Conservation (phyloP, 805 yeast genomes). For the Candida verbasci region DNA sequence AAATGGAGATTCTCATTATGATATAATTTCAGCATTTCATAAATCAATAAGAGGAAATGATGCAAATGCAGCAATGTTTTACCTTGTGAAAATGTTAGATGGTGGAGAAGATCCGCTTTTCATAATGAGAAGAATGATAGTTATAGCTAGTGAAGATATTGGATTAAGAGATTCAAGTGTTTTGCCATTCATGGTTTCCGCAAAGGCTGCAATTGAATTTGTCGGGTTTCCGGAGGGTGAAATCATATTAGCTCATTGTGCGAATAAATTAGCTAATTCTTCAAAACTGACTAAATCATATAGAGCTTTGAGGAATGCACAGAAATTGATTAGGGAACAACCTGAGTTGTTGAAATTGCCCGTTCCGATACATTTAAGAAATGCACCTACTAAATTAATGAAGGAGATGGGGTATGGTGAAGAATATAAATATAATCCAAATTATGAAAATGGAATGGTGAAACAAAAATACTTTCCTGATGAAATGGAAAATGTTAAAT, state of each 20-base stretch:
- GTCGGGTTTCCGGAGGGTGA: conserved; percentile 96
- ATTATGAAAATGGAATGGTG: conserved; percentile 66
- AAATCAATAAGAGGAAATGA: conserved; percentile 87
- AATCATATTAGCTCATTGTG: conserved; percentile 83
- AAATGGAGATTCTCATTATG: conserved; percentile 90
- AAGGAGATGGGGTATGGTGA: conserved; percentile 80
- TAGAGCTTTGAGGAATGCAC: conserved; percentile 71
- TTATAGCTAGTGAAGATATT: conserved; percentile 93
- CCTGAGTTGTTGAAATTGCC: conserved; percentile 59
- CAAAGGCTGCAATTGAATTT: conserved; percentile 82
- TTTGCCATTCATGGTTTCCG: conserved; percentile 80
- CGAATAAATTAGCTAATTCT: conserved; percentile 83
- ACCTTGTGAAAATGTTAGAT: conserved; percentile 79
- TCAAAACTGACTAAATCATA: conserved; percentile 84
- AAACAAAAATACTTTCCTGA: conserved; percentile 74
- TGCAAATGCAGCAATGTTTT: conserved; percentile 85
- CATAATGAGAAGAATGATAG: conserved; percentile 84
- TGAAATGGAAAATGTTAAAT: conserved; percentile 38
- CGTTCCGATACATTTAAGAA: conserved; percentile 79
- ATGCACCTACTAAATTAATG: conserved; percentile 94
- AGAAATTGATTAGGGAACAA: conserved; percentile 49
- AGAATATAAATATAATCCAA: conserved; percentile 87
- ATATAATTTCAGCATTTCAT: conserved; percentile 92
- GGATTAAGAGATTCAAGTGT: conserved; percentile 82
- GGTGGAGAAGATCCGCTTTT: conserved; percentile 95